Evolutionary conservation across 306 rosid genomes (phyloP), one percentile per base, ranked within the genome.

Genomic region (Rosa persica): DNA sequence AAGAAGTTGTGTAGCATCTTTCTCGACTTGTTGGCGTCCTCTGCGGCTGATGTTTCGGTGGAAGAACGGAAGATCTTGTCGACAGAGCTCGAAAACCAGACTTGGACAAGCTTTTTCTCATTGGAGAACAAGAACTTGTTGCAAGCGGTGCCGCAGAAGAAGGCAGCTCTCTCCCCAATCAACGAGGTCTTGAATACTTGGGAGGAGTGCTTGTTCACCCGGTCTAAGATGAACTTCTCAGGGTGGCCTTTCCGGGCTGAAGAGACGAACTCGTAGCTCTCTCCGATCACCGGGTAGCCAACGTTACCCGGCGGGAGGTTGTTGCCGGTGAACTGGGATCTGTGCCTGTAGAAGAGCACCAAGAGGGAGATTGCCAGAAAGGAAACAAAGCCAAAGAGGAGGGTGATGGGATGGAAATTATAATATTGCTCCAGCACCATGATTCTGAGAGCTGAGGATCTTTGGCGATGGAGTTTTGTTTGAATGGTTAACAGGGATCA

Each of bases 221-320:
- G 76, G 25, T 76, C 52, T 7, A 47, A 69, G 78, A 89, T 70
- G 76, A 85, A 87, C 4, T 58, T n/a, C 36, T 82, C 83, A 5
- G 73, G 81, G 39, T 82, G 76, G 38, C 68, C 58, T 62, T 62
- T 27, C 67, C 3, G 2, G 3, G 1, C 40, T 4, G 20, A 27
- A 71, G 77, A 83, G 22, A 85, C 30, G 83, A 89, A 65, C 46
- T 80, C 86, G 52, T 72, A 72, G 30, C 82, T 80, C 75, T 89
- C 93, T 7, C 88, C 89, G 30, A 85, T 48, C 43, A 87, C 9
- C 1, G 91, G 89, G 84, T 81, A 89, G 8, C 93, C 93, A 6
- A 84, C 36, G 20, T 65, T 83, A 51, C 91, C 89, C 3, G 83
- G 93, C 12, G 93, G 93, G 8, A 85, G 79, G 65, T 19, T 82